Base-by-base conservation (phyloP, 2,329 filamentous ascomycete genomes). In the Ustulina deusta region DNA sequence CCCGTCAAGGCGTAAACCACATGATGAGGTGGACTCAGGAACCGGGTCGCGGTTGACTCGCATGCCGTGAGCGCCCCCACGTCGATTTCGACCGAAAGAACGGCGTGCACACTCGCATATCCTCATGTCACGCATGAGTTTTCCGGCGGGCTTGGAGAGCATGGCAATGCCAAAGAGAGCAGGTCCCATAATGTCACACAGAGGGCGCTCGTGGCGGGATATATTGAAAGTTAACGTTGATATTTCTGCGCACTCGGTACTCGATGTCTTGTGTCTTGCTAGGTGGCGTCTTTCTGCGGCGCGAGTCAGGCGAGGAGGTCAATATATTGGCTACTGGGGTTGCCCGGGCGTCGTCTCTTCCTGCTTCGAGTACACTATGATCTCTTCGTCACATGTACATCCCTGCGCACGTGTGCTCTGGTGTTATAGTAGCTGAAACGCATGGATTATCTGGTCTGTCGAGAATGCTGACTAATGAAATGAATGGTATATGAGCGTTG, bases 171-270 rank as follows among this genome's bases (percentile, higher is more conserved):
- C 48, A n/a, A 49, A 44, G 58, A n/a, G n/a, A 22, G 65, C 2
- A 63, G 54, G 27, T 60, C 48, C n/a, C 42, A 44, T 51, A 20
- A 20, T 7, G 55, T 63, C n/a, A 9, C 22, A 64, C 49, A 6
- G 29, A 34, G 40, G 25, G 40, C 29, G 40, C 56, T 15, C 13
- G 25, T 59, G 27, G 57, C 44, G 64, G 42, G 13, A 48, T 48
- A 51, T 60, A 65, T 65, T 34, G 51, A 58, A 36, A 42, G 7
- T 36, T 15, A 6, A 17, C 34, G 27, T 6, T 34, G 25, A 32
- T 32, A n/a, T 34, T 13, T 55, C 34, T 55, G 6, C 29, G 22
- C 48, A n/a, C 11, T 29, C 9, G 27, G 9, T 20, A 29, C 15
- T 17, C 32, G 20, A 49, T 40, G 57, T 27, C 57, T 38, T 61